Evolutionary conservation across 2,329 filamentous ascomycete species (phyloP).

Genomic region (Rugonectria rugulosa): DNA sequence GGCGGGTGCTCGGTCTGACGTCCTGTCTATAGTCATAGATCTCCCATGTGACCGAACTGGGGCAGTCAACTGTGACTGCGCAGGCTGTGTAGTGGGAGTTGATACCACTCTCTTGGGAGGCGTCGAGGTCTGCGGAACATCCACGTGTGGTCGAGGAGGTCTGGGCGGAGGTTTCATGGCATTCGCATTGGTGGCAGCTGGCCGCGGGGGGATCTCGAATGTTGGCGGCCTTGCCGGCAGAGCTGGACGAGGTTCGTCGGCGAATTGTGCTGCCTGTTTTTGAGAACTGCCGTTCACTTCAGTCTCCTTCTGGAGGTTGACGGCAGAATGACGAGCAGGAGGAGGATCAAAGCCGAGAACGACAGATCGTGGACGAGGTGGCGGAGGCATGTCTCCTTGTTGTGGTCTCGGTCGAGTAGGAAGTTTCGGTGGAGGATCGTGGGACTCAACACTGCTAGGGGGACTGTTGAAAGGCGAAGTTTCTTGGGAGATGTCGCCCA

Average conservation of each 20-base stretch:
- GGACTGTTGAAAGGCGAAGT: slow-evolving; percentile 88
- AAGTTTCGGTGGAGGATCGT: slow-evolving; percentile 59
- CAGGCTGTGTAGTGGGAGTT: slow-evolving; percentile 40
- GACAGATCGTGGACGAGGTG: slow-evolving; percentile 31
- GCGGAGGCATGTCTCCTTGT: slow-evolving; percentile 29
- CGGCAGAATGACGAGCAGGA: slow-evolving; percentile 58
- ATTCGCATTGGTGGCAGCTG: slow-evolving; percentile 24
- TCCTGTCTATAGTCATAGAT: slow-evolving; percentile 47
- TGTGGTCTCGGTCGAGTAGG: slow-evolving; percentile 59
- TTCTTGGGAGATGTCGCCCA: slow-evolving; percentile 43
- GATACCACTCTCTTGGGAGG: slow-evolving; percentile 43
- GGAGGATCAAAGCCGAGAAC: slow-evolving; percentile 56
- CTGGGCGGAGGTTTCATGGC: slow-evolving; percentile 49
- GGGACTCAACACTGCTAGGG: slow-evolving; percentile 72
- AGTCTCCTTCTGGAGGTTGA: slow-evolving; percentile 52
- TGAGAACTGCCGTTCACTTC: slow-evolving; percentile 51
- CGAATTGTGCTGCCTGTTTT: slow-evolving; percentile 48
- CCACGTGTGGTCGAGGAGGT: slow-evolving; percentile 47
- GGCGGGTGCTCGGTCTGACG: slow-evolving; percentile 34
- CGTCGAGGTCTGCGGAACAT: slow-evolving; percentile 29
- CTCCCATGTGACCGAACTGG: slow-evolving; percentile 42
- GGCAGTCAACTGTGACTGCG: slow-evolving; percentile 41
- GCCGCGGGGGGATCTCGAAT: slow-evolving; percentile 33
- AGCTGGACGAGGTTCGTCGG: slow-evolving; percentile 54
- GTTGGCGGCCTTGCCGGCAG: slow-evolving; percentile 58